Evolutionary conservation across 257 asterid genomes (phyloP), one percentile per base, ranked within the genome.

Genomic region (Cinchona pubescens): DNA sequence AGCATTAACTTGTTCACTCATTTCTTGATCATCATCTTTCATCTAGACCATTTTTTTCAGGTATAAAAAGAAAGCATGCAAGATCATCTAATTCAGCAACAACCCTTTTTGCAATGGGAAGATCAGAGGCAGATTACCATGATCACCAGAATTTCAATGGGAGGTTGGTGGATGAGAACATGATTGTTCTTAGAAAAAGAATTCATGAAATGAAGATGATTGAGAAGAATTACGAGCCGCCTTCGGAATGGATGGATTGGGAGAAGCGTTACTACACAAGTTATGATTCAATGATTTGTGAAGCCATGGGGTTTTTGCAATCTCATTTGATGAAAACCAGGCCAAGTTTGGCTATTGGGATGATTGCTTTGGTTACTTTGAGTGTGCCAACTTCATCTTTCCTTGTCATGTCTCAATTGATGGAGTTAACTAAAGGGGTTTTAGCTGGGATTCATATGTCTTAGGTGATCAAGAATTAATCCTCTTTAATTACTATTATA

Each of bases 201-300:
- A 82, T 83, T 2, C 85, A 81, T 2, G 88, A 87, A 66, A 75
- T 58, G 79, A 82, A 83, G 76, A 83, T 80, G 74, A 43, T 71
- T 0, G 92, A 85, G 77, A 71, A 60, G 15, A 77, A 73, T 53
- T 72, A 80, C 4, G 74, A 77, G 67, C 87, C 88, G 1, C 90
- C 87, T 0, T 18, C 79, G 0, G 72, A 74, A 2, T 85, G 88
- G 91, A 79, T 81, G 88, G 81, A 64, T 0, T 85, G 87, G 89
- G 91, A 85, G 84, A 85, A 83, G 67, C 53, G 64, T 25, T 74
- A 72, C 27, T 82, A 74, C 34, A 18, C 38, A 0, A 55, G 63
- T n/a, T 85, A 83, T 7, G 74, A 78, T 19, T 46, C 76, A 0
- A 72, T 75, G 61, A 82, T 85, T 9, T 67, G 84, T 38, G 84